Conservation (phyloP, 768 basidiomycete species). For the Macrolepiota dolichaula region DNA sequence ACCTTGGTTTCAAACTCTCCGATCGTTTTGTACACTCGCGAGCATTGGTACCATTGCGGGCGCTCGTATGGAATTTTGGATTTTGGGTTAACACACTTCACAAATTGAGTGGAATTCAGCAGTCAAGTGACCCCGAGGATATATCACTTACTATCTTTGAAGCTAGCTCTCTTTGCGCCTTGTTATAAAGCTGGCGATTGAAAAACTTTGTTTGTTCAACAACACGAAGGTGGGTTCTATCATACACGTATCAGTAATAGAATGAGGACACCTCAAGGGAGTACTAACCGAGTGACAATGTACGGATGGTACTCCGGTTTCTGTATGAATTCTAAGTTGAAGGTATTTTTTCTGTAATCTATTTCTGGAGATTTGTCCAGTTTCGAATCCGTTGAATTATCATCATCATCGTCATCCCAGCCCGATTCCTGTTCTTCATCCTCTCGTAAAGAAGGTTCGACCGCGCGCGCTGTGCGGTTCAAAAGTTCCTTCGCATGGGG, state of each 20-base stretch:
- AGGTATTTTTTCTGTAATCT: background rate
- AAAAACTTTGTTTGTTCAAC: constrained; percentile 28
- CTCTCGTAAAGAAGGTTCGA: background rate
- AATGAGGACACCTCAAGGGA: background rate
- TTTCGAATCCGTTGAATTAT: background rate
- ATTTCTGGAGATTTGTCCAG: background rate
- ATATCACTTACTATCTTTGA: constrained; percentile 16
- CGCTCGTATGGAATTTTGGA: background rate
- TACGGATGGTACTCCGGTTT: constrained; percentile 28
- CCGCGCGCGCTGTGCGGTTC: background rate
- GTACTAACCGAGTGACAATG: constrained; percentile 29
- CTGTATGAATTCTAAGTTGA: constrained; percentile 13
- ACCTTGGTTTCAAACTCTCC: constrained; percentile 29
- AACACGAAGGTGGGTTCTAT: constrained; percentile 31
- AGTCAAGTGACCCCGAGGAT: background rate
- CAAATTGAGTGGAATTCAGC: background rate
- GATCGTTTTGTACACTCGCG: constrained; percentile 19
- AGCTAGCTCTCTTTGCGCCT: constrained; percentile 20
- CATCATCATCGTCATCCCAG: constrained; percentile 2
- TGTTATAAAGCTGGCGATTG: constrained; percentile 25
- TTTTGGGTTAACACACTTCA: background rate
- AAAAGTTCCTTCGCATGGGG: background rate
- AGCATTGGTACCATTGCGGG: constrained; percentile 21
- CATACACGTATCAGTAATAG: background rate
- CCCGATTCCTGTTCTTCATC: constrained; percentile 16